phyloP scores from a whole-genome alignment of 148 eudicot genomes.

The Arctostaphylos glauca region DNA sequence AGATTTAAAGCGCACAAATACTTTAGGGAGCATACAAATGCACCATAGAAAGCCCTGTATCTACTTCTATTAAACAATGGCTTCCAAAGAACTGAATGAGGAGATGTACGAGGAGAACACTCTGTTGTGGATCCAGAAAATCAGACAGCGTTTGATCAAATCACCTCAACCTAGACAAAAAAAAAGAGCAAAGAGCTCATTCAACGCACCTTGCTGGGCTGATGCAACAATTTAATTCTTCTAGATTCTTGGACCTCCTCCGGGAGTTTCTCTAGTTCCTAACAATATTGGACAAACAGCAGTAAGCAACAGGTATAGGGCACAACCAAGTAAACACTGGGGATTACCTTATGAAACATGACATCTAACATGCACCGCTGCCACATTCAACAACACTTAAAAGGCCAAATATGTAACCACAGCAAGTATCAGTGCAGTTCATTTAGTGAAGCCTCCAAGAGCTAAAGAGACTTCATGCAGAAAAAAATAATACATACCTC shows the following conservation, averaged over 20 bases:
- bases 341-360: neutral
- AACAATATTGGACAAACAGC: constrained; percentile 1
- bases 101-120: neutral
- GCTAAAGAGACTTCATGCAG: neutral
- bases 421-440: neutral
- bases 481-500: neutral
- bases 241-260: constrained; percentile 97
- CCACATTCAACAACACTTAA: neutral
- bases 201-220: constrained; percentile 78
- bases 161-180: neutral
- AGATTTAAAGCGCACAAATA: neutral
- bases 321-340: neutral
- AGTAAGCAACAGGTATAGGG: constrained; percentile 10
- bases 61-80: neutral
- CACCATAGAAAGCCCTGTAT: neutral
- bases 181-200: neutral
- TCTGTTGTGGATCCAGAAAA: neutral
- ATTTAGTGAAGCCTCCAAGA: neutral
- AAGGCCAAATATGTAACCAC: neutral
- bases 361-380: neutral
- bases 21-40: neutral
- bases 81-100: neutral
- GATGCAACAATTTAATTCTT: constrained; percentile 83
- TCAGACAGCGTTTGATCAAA: neutral
- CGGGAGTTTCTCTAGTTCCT: constrained; percentile 81